Base-by-base conservation (phyloP, 2,329 filamentous ascomycete genomes). In the Alternaria dauci region DNA sequence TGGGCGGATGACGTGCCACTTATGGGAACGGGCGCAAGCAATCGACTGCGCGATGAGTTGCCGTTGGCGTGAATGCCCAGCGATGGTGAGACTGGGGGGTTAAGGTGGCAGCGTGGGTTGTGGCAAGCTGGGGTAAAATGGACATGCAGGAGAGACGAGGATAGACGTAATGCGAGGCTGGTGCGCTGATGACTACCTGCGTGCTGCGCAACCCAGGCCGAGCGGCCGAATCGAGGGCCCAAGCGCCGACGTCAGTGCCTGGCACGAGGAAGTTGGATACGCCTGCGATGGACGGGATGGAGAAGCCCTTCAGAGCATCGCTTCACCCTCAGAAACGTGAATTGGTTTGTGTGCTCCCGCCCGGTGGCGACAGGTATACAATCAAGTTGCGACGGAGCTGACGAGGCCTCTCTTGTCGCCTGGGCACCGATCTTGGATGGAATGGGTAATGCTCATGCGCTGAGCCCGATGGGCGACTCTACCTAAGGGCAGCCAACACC, bases 91-190 rank as follows among this genome's bases (percentile, higher is more conserved):
- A 46, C 12, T 38, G n/a, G 32, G 39, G 34, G 20, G 20, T 23
- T 30, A 26, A 12, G 58, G 57, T 60, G 57, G 39, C 32, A 38
- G 48, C 39, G 52, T 30, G 53, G 38, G 48, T 38, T 56, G 60
- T 59, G 59, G 51, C 59, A 59, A 62, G 59, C 51, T 59, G 51
- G 50, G 59, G 44, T 52, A 52, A 48, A 52, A 58, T 55, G 46
- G 26, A 28, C 52, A 56, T 56, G 57, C 57, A 59, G 57, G 52
- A 59, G 52, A 50, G 57, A 46, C 41, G 53, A 47, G 47, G 53
- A 58, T 58, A 58, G 58, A 58, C 55, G 58, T 61, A 58, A 61
- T 58, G 58, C 43, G 58, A 57, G 55, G 58, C 53, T 58, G 58
- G 58, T 58, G 47, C 53, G 57, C 57, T 55, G 55, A 61, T 61